These are phyloP conservation scores for Fusarium sp. DNA, from an alignment of 2,329 filamentous ascomycete genomes.

Conservation along the genomic window DNA sequence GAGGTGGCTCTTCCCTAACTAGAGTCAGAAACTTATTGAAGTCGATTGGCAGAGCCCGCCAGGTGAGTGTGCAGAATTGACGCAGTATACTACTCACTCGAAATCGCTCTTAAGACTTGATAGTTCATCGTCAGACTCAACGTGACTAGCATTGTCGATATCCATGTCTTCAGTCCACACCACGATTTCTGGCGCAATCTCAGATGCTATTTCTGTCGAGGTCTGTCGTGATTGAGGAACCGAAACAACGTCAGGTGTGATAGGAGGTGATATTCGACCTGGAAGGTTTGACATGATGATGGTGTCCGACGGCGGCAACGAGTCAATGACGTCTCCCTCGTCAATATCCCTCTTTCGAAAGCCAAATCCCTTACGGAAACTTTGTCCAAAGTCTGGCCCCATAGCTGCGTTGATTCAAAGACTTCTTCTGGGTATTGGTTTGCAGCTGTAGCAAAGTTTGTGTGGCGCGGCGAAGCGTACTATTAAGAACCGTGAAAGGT, in stretches of 20 bases:
- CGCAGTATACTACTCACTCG: slow-evolving; percentile 46
- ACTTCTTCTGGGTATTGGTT: slow-evolving; percentile 27
- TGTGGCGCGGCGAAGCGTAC: slow-evolving; percentile 36
- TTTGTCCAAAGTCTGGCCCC: slow-evolving; percentile 43
- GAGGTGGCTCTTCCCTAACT: slow-evolving; percentile 39
- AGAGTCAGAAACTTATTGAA: slow-evolving; percentile 20
- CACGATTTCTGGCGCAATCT: slow-evolving; percentile 58
- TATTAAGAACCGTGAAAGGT: slow-evolving; percentile 42
- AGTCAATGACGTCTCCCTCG: slow-evolving; percentile 41
- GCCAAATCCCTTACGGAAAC: slow-evolving; percentile 36
- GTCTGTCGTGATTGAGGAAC: slow-evolving; percentile 50
- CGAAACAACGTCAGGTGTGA: slow-evolving; percentile 40
- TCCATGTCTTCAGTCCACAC: slow-evolving; percentile 60
- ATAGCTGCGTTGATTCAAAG: slow-evolving; percentile 42
- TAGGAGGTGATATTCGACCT: slow-evolving; percentile 48
- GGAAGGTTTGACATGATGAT: slow-evolving; percentile 42
- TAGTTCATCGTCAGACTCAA: slow-evolving; percentile 43
- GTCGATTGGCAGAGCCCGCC: slow-evolving; percentile 3
- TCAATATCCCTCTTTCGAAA: slow-evolving; percentile 42
- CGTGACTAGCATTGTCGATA: slow-evolving; percentile 33
- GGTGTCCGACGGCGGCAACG: slow-evolving; percentile 44
- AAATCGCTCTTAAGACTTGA: slow-evolving; percentile 37
- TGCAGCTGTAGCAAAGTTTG: slow-evolving; percentile 33
- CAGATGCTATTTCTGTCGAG: slow-evolving; percentile 50
- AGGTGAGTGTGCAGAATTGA: neutral